Evolutionary conservation across 805 yeast species (phyloP), one percentile per base, ranked within the genome.

Genomic region (Torulaspora delbrueckii): DNA sequence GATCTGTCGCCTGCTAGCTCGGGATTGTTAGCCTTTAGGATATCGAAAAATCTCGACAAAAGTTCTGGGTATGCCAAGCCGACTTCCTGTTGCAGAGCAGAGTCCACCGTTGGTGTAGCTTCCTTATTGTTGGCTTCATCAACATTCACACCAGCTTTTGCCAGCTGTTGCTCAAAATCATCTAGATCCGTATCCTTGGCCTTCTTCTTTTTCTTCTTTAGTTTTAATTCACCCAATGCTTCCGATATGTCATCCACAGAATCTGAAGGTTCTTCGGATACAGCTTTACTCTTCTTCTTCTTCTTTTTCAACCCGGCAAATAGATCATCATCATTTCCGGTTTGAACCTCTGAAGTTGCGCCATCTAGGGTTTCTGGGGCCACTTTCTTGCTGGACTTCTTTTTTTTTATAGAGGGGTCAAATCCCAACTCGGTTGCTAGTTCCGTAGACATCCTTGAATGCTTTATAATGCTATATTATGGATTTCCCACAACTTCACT

Each of bases 1-100:
- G 86, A 76, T 70, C 95, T 82, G 66, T 91, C 98, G 65, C 97
- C 97, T 37, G 98, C 99, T 62, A 93, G 79, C 69, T 93, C 99
- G 51, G 99, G 99, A 73, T 93, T 93, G 72, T 91, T 91, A 53
- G 87, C 83, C 61, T 86, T 88, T 63, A 93, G 77, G 50, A 91
- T 83, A 44, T 72, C 70, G 74, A 90, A 93, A 67, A 93, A 93
- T 66, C 99, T 79, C 43, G 84, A 77, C 60, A 93, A 77, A 53
- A 93, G 78, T 39, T 76, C 77, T 48, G 80, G 81, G 70, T 93
- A 93, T 48, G 90, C 79, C 53, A 84, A 73, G 41, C 84, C 91
- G 36, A 74, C 75, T 57, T 73, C 71, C 41, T 71, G 63, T 52
- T 65, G 76, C 19, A 64, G 60, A 8, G 63, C 57, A 36, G 65